Evolutionary conservation across 139 green algal species (phyloP), one percentile per base, ranked within the genome.

Genomic region (Chlamydomonas schloesseri): DNA sequence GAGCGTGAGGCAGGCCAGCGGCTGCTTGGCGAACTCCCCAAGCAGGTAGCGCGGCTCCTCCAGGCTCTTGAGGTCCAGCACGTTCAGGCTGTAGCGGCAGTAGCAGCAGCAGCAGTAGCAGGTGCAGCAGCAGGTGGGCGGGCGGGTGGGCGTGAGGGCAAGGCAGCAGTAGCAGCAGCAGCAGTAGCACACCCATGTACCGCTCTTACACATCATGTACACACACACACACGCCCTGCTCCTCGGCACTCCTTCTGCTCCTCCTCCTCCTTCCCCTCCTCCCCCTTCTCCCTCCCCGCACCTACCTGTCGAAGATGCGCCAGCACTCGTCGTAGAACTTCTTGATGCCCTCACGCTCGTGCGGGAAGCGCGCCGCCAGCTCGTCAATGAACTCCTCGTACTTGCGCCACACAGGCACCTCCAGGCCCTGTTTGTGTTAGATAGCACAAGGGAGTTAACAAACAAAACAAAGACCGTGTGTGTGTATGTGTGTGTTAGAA

Each of bases 261-360:
- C n/a, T n/a, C n/a, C n/a, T n/a, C n/a, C n/a, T n/a, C n/a, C n/a
- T n/a, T n/a, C n/a, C n/a, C n/a, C n/a, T n/a, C n/a, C n/a, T n/a
- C n/a, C n/a, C n/a, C n/a, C n/a, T n/a, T n/a, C n/a, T n/a, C n/a
- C n/a, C n/a, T n/a, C n/a, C n/a, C n/a, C 42, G 8, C 42, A 9
- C 82, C 17, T 15, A 87, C 83, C 84, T 89, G 86, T 92, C 88
- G 77, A 93, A 92, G 47, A 97, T 92, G 17, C 73, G 84, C 97
- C 97, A 99, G 92, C 94, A 98, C 84, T 99, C 97, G 71, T 92
- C 97, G 87, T 99, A 99, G 84, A 99, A 99, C 53, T 87, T 89
- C 24, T 86, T 84, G 88, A 99, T 98, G 86, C 97, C 97, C 26
- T 91, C 84, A 17, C 60, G 62, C 82, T 99, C 97, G 50, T 98